Conservation (phyloP, 768 basidiomycete species). For the Phylloporus sp. region DNA sequence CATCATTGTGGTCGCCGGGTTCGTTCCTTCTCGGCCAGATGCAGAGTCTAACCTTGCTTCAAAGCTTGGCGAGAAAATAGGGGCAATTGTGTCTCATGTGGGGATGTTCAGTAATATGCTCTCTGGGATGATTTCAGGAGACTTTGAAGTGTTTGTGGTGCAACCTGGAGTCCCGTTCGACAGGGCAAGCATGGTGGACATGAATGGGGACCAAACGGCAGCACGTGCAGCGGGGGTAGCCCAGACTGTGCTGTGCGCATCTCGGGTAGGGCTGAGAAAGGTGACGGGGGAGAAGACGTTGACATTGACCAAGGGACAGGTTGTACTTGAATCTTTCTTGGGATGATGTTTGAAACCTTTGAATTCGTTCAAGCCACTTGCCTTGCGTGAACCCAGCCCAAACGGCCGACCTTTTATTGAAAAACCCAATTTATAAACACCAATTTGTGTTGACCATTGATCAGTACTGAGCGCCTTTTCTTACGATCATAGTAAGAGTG, state of each 20-base stretch:
- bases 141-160: not conserved
- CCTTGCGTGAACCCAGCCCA: too few species aligned
- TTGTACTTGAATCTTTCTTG: not conserved
- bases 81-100: not conserved
- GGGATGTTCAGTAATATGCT: not conserved
- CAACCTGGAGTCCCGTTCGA: not conserved
- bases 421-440: too few species aligned
- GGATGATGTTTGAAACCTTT: not conserved
- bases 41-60: not conserved
- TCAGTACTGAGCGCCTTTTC: too few species aligned
- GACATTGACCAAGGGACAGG: not conserved
- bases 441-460: too few species aligned
- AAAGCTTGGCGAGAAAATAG: not conserved
- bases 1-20: not conserved
- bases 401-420: too few species aligned
- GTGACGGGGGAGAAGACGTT: not conserved
- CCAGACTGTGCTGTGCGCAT: not conserved
- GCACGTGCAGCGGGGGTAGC: not conserved
- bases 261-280: not conserved
- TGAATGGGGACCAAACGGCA: not conserved
- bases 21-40: not conserved
- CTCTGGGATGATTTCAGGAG: slow-evolving; percentile 1
- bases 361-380: too few species aligned
- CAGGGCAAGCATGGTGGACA: not conserved
- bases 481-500: too few species aligned